Conservation (phyloP, 116 monocot species). For the Phalaenopsis hybrid region DNA sequence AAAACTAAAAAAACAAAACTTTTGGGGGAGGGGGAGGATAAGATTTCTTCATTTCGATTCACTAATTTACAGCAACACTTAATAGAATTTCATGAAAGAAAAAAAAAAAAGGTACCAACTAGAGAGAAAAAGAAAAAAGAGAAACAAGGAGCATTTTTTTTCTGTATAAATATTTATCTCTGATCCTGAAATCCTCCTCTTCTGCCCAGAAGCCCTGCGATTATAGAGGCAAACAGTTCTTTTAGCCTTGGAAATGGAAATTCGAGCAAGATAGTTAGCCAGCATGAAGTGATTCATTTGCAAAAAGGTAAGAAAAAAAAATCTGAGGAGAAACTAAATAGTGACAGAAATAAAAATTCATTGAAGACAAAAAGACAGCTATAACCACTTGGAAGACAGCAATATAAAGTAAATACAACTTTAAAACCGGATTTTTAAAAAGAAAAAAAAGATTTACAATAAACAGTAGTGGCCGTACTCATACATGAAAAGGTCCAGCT, state of each 20-base stretch:
- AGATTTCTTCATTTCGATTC: background rate
- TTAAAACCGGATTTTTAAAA: background rate
- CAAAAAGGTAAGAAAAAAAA: background rate
- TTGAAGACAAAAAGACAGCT: background rate
- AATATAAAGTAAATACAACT: background rate
- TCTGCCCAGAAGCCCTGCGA: conserved; percentile 7
- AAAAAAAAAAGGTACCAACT: background rate
- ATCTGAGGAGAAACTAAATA: background rate
- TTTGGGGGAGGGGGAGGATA: too few species aligned
- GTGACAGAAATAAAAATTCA: background rate
- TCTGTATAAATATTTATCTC: background rate
- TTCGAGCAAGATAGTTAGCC: background rate
- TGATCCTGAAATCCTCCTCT: conserved; percentile 9
- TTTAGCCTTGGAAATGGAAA: background rate
- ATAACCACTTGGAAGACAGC: background rate
- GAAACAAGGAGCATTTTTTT: background rate
- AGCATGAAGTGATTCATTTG: background rate
- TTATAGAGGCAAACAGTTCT: background rate
- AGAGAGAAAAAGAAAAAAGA: background rate
- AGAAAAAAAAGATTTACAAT: background rate
- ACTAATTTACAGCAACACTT: background rate
- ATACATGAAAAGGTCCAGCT: background rate
- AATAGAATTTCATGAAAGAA: background rate
- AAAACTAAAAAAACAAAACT: background rate
- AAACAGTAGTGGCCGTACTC: background rate